A percentile compares a stretch with the other conserved stretches of the same genome.
Conservation (phyloP, 306 rosid genomes). For the Begonia loranthoides region DNA sequence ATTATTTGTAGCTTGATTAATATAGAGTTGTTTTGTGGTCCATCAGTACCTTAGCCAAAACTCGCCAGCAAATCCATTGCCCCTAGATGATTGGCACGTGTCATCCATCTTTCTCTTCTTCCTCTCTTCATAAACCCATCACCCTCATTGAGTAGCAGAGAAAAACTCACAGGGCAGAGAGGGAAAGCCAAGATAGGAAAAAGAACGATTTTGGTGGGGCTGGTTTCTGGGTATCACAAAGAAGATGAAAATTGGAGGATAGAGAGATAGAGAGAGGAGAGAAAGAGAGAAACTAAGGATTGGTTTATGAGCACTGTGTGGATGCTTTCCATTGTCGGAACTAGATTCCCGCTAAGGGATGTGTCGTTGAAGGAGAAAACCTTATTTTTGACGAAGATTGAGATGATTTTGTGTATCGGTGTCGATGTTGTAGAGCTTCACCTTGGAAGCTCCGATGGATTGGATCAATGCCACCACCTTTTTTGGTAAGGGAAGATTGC, state of each 20-base stretch:
- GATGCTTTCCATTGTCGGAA: no score
- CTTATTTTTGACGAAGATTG: no score
- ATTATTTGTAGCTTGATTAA: no score
- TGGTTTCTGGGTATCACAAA: constrained; percentile 16
- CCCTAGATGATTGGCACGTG: constrained; percentile 42
- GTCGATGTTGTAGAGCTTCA: no score
- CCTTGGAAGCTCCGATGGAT: no score
- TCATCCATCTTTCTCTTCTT: constrained; percentile 7
- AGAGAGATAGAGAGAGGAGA: constrained; percentile 7
- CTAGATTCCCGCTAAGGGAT: no score
- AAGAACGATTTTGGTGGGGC: constrained; percentile 23
- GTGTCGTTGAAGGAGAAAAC: no score
- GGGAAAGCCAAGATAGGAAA: constrained; percentile 24
- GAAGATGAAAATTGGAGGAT: constrained; percentile 18
- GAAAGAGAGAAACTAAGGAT: constrained; percentile 7
- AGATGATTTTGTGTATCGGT: no score
- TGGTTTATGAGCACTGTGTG: no score
- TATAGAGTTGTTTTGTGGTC: no score
- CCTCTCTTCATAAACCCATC: constrained; percentile 21
- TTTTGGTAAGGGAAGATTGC: no score
- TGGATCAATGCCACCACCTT: no score
- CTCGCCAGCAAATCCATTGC: constrained; percentile 26
- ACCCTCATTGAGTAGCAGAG: neutral
- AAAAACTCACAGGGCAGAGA: neutral
- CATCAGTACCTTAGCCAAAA: constrained; percentile 26